Conservation (phyloP, 352 stramenopile genomes). For the Globisporangium orthogonon region DNA sequence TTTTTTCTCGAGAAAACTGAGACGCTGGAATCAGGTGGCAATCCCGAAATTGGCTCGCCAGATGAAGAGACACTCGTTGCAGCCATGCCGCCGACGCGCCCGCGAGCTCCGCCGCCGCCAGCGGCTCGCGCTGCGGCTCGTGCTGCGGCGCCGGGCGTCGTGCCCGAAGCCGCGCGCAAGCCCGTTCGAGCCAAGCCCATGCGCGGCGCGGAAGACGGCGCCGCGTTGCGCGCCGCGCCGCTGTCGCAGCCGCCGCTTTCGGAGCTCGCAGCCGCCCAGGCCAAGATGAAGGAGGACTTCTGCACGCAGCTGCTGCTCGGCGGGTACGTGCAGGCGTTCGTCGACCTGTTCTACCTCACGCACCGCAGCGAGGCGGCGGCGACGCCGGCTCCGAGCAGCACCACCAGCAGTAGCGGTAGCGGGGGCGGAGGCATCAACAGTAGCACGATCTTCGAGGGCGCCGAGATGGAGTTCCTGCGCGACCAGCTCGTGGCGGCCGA, state of each 20-base stretch:
- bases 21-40: too few species aligned
- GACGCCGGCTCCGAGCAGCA: not conserved
- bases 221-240: not conserved
- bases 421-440: not conserved
- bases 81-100: too few species aligned
- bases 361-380: conserved; percentile 52
- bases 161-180: conserved; percentile 35
- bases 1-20: too few species aligned
- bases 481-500: conserved; percentile 86
- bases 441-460: conserved; percentile 8
- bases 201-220: conserved; percentile 19
- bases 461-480: conserved; percentile 84
- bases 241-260: not conserved
- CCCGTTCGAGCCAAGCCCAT: conserved; percentile 58
- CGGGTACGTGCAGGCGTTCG: conserved; percentile 90
- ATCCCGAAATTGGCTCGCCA: too few species aligned
- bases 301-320: conserved; percentile 85
- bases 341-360: conserved; percentile 94
- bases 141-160: conserved; percentile 10
- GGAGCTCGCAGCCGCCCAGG: conserved; percentile 15
- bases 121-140: too few species aligned
- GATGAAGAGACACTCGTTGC: too few species aligned
- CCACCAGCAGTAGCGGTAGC: not conserved
- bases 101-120: not conserved
- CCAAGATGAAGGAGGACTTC: conserved; percentile 67